These are phyloP conservation scores for Rhizopus delemar DNA, from an alignment of 371 early-diverging fungal genomes.

Conservation along the genomic window DNA sequence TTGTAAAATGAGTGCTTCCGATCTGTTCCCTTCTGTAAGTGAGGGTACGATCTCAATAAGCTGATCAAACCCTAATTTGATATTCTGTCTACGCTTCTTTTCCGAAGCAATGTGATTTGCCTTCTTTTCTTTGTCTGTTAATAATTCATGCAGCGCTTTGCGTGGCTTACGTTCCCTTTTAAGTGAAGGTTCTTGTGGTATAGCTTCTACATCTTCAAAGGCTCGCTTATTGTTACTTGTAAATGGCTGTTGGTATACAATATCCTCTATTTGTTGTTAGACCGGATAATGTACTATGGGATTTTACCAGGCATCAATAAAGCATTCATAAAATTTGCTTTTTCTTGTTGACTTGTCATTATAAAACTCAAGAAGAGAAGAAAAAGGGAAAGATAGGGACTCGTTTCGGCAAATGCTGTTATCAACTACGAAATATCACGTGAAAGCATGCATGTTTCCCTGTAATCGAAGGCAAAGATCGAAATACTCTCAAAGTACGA, in stretches of 20 bases:
- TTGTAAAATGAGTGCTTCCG: conserved; percentile 62
- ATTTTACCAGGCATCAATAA: conserved; percentile 10
- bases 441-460: no score
- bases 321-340: conserved; percentile 4
- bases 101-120: conserved; percentile 95
- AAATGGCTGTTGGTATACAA: not conserved
- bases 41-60: conserved; percentile 82
- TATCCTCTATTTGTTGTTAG: not conserved
- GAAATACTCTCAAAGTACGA: no score
- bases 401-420: no score
- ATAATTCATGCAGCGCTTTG: conserved; percentile 64
- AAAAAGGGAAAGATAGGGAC: no score
- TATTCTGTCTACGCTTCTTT: conserved; percentile 87
- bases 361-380: no score
- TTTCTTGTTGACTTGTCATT: not conserved
- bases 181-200: not conserved
- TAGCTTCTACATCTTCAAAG: not conserved
- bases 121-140: conserved; percentile 91
- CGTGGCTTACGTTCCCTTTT: conserved; percentile 36
- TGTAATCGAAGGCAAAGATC: no score
- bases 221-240: not conserved
- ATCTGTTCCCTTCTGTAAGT: conserved; percentile 61
- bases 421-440: no score
- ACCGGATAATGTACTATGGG: not conserved
- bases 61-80: conserved; percentile 80